Evolutionary conservation across 2,329 filamentous ascomycete genomes (phyloP), one percentile per base, ranked within the genome.

Genomic region (Simplicillium aogashimaense): DNA sequence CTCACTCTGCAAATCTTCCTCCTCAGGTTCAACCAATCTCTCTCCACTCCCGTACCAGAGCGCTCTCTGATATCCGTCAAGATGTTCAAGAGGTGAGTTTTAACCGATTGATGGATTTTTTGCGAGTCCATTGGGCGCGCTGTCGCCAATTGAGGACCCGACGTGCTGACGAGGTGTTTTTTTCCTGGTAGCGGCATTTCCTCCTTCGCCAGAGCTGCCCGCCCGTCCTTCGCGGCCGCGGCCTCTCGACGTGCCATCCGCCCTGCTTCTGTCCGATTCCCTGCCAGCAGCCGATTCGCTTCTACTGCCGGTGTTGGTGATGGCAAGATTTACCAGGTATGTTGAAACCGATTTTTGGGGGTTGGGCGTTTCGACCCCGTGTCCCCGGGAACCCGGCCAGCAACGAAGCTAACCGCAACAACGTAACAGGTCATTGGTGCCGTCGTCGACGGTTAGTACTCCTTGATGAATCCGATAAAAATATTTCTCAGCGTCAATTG

Each of bases 401-500:
- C 37, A 41, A 20, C 37, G 41, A 38, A 43, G 53, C 58, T 65
- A 57, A 66, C 56, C 47, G 20, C 20, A 25, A 51, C 61, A 81
- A 76, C 73, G 80, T 61, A 78, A 64, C 72, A 88, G 74, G 89
- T 95, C 69, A 95, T 95, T 73, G 89, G 92, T 85, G 90, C 92
- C 74, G 89, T 97, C 66, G 92, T 97, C 59, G 92, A 97, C 74
- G 88, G 87, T 94, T 76, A 74, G 85, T 76, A 25, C 20, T 9
- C 20, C 20, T 25, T 25, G 6, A 9, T n/a, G 20, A 25, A 25
- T 9, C 5, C 20, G 20, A 25, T 9, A 6, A 25, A 25, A 25
- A 25, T 25, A 25, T 6, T 25, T 25, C 9, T 25, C 20, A 9
- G 20, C 20, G 20, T 43, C 39, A 40, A 42, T 37, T 37, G 38